Evolutionary conservation across 805 yeast species (phyloP), one percentile per base, ranked within the genome.

Genomic region (Candida berthetii): DNA sequence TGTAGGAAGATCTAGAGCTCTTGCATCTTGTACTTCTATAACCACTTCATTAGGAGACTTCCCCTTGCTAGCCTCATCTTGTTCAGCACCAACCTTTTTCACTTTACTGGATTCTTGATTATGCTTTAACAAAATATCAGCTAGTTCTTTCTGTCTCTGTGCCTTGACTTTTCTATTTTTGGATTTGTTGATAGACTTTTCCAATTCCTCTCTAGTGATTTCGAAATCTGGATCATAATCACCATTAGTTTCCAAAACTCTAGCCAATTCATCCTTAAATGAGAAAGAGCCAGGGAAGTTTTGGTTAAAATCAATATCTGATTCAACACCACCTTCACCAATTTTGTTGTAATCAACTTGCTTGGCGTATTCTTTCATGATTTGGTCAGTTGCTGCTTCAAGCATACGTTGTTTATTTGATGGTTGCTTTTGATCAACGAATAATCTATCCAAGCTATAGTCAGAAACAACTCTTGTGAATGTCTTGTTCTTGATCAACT

Each of bases 281-380:
- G 19, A 17, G 11, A 15, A 13, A 4, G 19, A 7, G 4, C 29
- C 29, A 11, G 29, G 11, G 29, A 27, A 27, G 4, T 31, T 13
- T 16, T 31, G 17, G 9, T 31, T 31, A 16, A n/a, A 18, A 38
- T 42, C 48, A 11, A 42, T 31, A 31, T 46, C 48, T 5, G 44
- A 42, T 18, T 41, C 45, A 25, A 24, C 28, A 3, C 42, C 45
- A 11, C 35, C 39, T 20, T n/a, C 31, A 2, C 42, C 36, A 7
- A 44, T 20, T 3, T n/a, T 25, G 41, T 48, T 46, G 42, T 41
- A 46, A 17, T 49, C 25, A 15, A 34, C 25, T 11, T 15, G 13
- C 6, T 13, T 19, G 13, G n/a, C n/a, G 16, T 34, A 34, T 39
- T 47, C 48, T 17, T 15, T 36, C 14, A 22, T 15, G 16, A 44